A percentile compares a stretch with the other conserved stretches of the same genome.
These are phyloP conservation scores for Collybia sp. DNA, from an alignment of 768 basidiomycete genomes.

Conservation along the genomic window DNA sequence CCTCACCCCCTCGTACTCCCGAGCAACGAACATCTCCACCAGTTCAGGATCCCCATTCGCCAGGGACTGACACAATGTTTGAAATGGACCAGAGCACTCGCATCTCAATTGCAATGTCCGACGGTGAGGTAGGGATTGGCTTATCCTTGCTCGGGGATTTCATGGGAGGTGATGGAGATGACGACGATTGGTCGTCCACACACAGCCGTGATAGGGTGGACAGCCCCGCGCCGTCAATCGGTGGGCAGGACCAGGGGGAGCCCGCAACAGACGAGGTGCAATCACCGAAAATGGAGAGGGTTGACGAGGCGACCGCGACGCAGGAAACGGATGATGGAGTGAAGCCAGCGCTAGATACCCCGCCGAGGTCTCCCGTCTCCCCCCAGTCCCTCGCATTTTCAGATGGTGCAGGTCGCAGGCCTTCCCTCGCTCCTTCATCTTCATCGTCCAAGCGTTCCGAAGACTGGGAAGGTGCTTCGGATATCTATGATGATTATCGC, in stretches of 20 bases:
- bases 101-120: constrained; percentile 37
- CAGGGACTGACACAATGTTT: constrained; percentile 14
- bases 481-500: constrained; percentile 80
- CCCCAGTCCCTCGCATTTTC: constrained; percentile 8
- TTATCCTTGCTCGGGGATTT: constrained; percentile 57
- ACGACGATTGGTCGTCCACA: constrained; percentile 18
- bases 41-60: too few species aligned
- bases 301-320: too few species aligned
- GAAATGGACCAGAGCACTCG: constrained; percentile 17
- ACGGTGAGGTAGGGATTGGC: constrained; percentile 67
- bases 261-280: too few species aligned
- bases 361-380: constrained; percentile 1
- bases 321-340: neutral
- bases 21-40: neutral
- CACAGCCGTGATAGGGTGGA: neutral
- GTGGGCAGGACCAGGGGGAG: neutral
- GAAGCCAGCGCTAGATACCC: neutral
- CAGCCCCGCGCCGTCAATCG: constrained; percentile 4
- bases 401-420: constrained; percentile 11
- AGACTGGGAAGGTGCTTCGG: constrained; percentile 64
- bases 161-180: constrained; percentile 28
- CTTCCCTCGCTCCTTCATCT: constrained; percentile 24
- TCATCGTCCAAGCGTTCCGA: constrained; percentile 22
- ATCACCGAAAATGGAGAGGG: too few species aligned
- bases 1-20: neutral